Evolutionary conservation across 208 protist species (phyloP).

Genomic region (Borovskyia barvae): DNA sequence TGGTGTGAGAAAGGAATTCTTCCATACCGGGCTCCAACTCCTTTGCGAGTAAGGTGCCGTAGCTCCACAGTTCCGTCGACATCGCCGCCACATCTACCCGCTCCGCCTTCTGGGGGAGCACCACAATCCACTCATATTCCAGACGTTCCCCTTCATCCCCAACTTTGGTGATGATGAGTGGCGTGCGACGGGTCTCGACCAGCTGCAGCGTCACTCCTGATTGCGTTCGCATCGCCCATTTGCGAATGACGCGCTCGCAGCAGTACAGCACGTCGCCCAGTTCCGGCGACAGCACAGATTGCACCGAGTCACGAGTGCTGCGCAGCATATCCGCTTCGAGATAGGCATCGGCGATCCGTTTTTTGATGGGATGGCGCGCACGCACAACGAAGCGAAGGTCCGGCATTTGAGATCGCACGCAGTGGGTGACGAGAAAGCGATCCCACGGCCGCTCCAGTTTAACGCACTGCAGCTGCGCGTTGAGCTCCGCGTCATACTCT

Average conservation of each 20-base stretch:
- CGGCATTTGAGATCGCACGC: slow-evolving; percentile 77
- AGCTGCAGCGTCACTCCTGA: slow-evolving; percentile 66
- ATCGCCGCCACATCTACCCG: slow-evolving; percentile 54
- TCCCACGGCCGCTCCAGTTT: slow-evolving; percentile 84
- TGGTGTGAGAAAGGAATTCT: slow-evolving; percentile 73
- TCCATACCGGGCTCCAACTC: slow-evolving; percentile 80
- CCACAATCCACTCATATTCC: slow-evolving; percentile 89
- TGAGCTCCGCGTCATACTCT: slow-evolving; percentile 75
- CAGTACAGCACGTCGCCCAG: slow-evolving; percentile 88
- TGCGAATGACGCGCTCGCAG: slow-evolving; percentile 81
- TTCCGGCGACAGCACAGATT: slow-evolving; percentile 83
- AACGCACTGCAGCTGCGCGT: slow-evolving; percentile 72
- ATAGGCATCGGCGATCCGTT: slow-evolving; percentile 77
- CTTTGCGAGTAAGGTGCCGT: slow-evolving; percentile 62
- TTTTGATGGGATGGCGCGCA: slow-evolving; percentile 82
- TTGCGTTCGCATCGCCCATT: slow-evolving; percentile 62
- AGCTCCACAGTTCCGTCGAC: slow-evolving; percentile 73
- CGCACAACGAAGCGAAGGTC: slow-evolving; percentile 87
- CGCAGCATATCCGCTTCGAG: slow-evolving; percentile 80
- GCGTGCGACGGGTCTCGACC: slow-evolving; percentile 87
- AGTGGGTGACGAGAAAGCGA: slow-evolving; percentile 82
- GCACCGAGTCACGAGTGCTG: slow-evolving; percentile 81
- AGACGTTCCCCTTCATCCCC: slow-evolving; percentile 83
- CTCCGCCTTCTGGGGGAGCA: slow-evolving; percentile 76
- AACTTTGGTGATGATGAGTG: slow-evolving; percentile 83